Evolutionary conservation across 78 protist species (phyloP).

Genomic region (Dictyostelium capitatum): DNA sequence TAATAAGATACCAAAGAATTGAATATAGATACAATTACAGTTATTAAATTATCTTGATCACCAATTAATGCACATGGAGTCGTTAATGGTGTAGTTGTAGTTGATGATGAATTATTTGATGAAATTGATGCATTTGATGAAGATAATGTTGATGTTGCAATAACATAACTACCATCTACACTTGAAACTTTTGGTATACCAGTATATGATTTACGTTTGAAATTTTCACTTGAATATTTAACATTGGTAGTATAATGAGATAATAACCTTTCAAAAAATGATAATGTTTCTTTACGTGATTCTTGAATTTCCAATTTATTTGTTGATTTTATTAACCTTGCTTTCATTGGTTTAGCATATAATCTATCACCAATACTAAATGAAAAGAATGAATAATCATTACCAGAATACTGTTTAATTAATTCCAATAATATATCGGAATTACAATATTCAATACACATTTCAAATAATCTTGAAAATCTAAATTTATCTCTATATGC

Average conservation of each 20-base stretch:
- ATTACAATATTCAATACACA: constrained; percentile 10
- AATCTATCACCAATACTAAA: background rate
- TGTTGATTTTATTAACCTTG: background rate
- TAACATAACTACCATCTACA: background rate
- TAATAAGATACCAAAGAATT: background rate
- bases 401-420: background rate
- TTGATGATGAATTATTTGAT: background rate
- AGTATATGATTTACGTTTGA: background rate
- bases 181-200: constrained; percentile 7
- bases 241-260: background rate
- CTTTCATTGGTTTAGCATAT: background rate
- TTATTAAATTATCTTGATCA: constrained; percentile 9
- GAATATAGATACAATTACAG: background rate
- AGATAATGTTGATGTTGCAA: background rate
- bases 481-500: background rate
- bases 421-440: background rate
- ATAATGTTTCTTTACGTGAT: background rate
- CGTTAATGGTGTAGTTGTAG: too few relatives aligned
- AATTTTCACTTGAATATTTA: background rate
- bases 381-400: constrained; percentile 11
- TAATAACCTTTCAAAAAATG: background rate
- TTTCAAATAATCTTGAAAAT: background rate
- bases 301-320: background rate
- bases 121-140: background rate
- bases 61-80: background rate